phyloP scores from a whole-genome alignment of 2,329 filamentous ascomycete genomes.

The Scedosporium boydii region DNA sequence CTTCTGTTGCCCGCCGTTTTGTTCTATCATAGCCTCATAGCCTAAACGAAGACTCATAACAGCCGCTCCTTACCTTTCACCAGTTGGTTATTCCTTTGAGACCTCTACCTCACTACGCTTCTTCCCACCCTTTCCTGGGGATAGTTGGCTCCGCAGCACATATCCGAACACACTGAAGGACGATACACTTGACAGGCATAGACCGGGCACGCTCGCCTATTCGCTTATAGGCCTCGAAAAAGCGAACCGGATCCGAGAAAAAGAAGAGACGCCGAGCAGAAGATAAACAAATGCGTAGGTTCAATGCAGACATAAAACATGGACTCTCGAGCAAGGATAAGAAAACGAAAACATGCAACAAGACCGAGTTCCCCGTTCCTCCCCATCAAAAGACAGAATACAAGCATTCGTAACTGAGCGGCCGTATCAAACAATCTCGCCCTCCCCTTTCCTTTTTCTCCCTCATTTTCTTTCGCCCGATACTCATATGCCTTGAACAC shows the following conservation, averaged over 20 bases:
- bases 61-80: background rate
- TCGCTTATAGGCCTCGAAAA: too few species aligned
- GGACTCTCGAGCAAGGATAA: background rate
- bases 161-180: too few species aligned
- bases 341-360: background rate
- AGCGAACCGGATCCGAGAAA: background rate
- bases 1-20: background rate
- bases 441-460: conserved; percentile 8
- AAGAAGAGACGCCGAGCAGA: background rate
- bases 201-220: too few species aligned
- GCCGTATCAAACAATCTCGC: background rate
- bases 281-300: background rate
- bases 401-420: background rate
- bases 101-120: background rate
- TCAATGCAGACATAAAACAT: background rate
- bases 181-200: too few species aligned
- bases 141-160: too few species aligned
- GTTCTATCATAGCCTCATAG: conserved; percentile 8
- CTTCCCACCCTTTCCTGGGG: too few species aligned
- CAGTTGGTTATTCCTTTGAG: background rate
- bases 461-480: conserved; percentile 5
- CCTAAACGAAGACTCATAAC: conserved; percentile 7
- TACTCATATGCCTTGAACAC: conserved; percentile 1
- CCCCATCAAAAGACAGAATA: conserved; percentile 10
- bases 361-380: conserved; percentile 9